Conservation (phyloP, 257 asterid genomes). For the Solanum peruvianum region DNA sequence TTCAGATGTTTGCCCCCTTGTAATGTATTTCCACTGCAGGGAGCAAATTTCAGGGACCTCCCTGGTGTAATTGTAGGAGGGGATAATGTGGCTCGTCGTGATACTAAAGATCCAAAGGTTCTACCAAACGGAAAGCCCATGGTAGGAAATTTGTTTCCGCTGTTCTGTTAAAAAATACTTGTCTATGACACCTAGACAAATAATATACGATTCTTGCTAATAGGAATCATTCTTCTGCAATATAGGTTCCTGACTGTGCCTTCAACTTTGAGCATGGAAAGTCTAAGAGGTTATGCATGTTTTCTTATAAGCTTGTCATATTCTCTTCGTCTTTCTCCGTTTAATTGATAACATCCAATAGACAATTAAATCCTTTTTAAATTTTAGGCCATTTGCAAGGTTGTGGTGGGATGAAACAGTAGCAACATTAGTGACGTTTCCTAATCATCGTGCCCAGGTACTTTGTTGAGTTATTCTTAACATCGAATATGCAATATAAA, state of each 20-base stretch:
- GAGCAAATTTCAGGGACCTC: constrained; percentile 76
- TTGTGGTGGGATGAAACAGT: constrained; percentile 97
- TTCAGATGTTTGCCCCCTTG: background rate
- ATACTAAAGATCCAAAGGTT: constrained; percentile 32
- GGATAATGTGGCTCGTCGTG: constrained; percentile 60
- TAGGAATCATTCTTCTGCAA: background rate
- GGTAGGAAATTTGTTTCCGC: constrained; percentile 7
- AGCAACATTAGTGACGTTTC: constrained; percentile 63
- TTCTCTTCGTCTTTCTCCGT: background rate
- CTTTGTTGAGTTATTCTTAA: background rate
- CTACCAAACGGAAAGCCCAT: constrained; percentile 67
- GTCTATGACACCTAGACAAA: background rate
- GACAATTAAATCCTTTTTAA: background rate
- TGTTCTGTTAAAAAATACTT: background rate
- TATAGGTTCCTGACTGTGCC: constrained; percentile 44
- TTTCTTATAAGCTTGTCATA: background rate
- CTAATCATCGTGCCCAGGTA: constrained; percentile 31
- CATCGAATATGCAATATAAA: background rate
- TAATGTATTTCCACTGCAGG: constrained; percentile 15
- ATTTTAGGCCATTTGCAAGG: constrained; percentile 51
- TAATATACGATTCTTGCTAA: background rate
- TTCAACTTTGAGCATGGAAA: constrained; percentile 46
- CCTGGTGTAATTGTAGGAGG: constrained; percentile 57
- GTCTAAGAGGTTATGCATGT: constrained; percentile 32
- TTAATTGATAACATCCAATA: background rate